phyloP scores from a whole-genome alignment of 108 stramenopile genomes.

The Cyclotella atomus region DNA sequence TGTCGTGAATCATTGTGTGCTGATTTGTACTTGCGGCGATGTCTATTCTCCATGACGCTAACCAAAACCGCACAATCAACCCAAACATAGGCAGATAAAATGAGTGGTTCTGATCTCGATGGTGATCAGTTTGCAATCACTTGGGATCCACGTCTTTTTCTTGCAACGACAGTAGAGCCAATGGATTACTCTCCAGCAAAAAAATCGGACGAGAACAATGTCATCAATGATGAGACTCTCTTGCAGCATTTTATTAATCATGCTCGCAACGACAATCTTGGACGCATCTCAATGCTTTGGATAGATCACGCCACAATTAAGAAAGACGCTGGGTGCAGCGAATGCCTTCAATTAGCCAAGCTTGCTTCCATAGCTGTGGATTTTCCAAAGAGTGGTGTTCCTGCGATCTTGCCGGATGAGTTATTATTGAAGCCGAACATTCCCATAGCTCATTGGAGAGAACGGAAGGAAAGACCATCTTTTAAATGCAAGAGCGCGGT shows the following conservation, averaged over 20 bases:
- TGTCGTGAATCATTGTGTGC: too few relatives aligned
- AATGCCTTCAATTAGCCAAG: slow-evolving; percentile 3
- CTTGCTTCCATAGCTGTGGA: slow-evolving; percentile 1
- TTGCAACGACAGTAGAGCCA: slow-evolving; percentile 5
- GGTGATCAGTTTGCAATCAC: slow-evolving; percentile 42
- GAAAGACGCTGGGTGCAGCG: background rate
- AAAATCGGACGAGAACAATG: background rate
- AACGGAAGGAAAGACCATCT: slow-evolving; percentile 4
- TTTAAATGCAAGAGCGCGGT: slow-evolving; percentile 5
- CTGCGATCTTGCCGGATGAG: background rate
- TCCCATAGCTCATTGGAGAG: background rate
- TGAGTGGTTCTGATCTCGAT: slow-evolving; percentile 37
- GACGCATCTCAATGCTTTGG: slow-evolving; percentile 2
- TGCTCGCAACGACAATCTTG: slow-evolving; percentile 18
- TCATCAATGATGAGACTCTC: slow-evolving; percentile 1
- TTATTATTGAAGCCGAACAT: background rate
- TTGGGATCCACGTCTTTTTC: slow-evolving; percentile 36
- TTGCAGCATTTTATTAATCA: slow-evolving; percentile 38
- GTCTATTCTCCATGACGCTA: too few relatives aligned
- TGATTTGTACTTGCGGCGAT: too few relatives aligned
- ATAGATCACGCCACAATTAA: slow-evolving; percentile 1
- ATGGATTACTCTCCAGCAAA: slow-evolving; percentile 22
- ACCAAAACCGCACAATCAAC: too few relatives aligned
- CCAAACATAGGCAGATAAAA: slow-evolving; percentile 19
- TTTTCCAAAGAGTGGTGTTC: slow-evolving; percentile 3